phyloP scores from a whole-genome alignment of 306 rosid genomes.

The Acacia melanoxylon region DNA sequence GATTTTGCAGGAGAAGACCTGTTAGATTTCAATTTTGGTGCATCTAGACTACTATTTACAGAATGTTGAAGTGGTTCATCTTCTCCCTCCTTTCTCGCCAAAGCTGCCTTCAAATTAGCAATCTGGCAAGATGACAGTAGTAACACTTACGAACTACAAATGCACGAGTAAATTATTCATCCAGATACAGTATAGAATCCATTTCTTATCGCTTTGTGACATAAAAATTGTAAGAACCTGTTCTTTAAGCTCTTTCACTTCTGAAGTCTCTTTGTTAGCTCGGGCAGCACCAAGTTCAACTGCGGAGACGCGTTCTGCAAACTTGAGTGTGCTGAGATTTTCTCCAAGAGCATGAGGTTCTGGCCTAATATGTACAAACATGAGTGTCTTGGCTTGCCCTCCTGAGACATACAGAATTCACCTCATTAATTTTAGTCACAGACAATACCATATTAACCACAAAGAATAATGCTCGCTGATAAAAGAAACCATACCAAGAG shows the following conservation, averaged over 20 bases:
- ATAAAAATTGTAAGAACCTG: constrained; percentile 54
- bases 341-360: constrained; percentile 79
- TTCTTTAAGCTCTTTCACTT: constrained; percentile 86
- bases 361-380: constrained; percentile 96
- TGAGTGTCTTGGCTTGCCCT: constrained; percentile 96
- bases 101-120: constrained; percentile 69
- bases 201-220: not conserved
- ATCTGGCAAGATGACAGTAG: constrained; percentile 46
- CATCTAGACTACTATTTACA: constrained; percentile 48
- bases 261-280: constrained; percentile 71
- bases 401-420: constrained; percentile 46
- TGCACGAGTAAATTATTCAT: not conserved
- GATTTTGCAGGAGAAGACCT: constrained; percentile 47
- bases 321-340: constrained; percentile 88
- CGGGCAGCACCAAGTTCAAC: constrained; percentile 93
- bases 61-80: constrained; percentile 40
- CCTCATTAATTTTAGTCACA: not conserved
- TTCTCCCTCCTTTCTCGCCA: constrained; percentile 66
- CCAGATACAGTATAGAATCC: not conserved
- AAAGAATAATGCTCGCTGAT: constrained; percentile 36
- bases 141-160: not conserved
- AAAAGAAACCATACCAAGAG: constrained; percentile 41
- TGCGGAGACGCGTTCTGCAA: constrained; percentile 93
- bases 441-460: not conserved
- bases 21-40: constrained; percentile 39